A percentile compares a stretch with the other conserved stretches of the same genome.
phyloP scores from a whole-genome alignment of 352 stramenopile species.

The Phytopythium aichiense region DNA sequence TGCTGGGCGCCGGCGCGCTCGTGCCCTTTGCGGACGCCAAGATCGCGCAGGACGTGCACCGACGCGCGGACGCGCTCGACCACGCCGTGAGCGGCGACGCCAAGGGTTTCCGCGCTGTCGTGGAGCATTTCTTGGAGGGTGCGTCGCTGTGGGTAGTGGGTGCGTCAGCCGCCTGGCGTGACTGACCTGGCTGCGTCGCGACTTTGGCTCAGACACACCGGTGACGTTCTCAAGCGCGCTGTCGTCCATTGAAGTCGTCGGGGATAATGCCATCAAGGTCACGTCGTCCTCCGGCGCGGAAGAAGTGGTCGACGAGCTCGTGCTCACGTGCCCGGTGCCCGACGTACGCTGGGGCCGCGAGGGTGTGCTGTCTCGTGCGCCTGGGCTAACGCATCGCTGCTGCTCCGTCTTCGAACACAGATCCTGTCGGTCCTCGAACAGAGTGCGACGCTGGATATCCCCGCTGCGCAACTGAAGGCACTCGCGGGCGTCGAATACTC shows the following conservation, averaged over 20 bases:
- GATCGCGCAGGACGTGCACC: constrained; percentile 48
- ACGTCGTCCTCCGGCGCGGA: constrained; percentile 31
- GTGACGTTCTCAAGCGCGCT: constrained; percentile 38
- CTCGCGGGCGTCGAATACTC: constrained; percentile 57
- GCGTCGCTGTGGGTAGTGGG: neutral
- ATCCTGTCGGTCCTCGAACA: constrained; percentile 53
- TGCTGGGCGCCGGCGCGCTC: constrained; percentile 31
- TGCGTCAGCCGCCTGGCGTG: neutral
- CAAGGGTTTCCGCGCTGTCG: constrained; percentile 51
- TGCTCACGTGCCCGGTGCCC: constrained; percentile 65
- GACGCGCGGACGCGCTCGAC: constrained; percentile 18
- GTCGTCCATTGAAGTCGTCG: constrained; percentile 50
- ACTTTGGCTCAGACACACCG: constrained; percentile 23
- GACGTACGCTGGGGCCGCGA: constrained; percentile 31
- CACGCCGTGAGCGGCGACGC: constrained; percentile 37
- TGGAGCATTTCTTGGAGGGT: constrained; percentile 51
- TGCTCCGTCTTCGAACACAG: constrained; percentile 6
- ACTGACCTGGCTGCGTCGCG: neutral
- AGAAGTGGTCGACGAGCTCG: constrained; percentile 57
- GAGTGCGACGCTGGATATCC: constrained; percentile 31
- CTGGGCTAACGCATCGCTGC: neutral
- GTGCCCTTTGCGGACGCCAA: constrained; percentile 35
- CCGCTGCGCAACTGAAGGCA: constrained; percentile 21
- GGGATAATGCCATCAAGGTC: constrained; percentile 44
- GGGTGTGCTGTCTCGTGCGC: neutral